Evolutionary conservation across 805 yeast species (phyloP), one percentile per base, ranked within the genome.

Genomic region (Scheffersomyces spartinae): DNA sequence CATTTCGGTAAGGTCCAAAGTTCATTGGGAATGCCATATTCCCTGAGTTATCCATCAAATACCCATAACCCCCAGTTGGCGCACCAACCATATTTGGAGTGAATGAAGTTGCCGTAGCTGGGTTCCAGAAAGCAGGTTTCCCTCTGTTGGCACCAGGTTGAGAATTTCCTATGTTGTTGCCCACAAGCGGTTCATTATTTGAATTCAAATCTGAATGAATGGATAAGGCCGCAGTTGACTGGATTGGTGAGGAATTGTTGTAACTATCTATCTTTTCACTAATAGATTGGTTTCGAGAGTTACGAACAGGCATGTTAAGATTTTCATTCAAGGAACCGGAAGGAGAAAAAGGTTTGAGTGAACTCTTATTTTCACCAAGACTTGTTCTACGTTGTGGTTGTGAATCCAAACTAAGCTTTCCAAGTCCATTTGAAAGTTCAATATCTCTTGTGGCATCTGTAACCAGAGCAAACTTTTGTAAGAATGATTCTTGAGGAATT

Each of bases 381-480:
- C 74, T 68, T 1, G 76, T 59, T 50, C 77, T 61, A 48, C 78
- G 61, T 4, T n/a, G n/a, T n/a, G n/a, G n/a, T n/a, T n/a, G n/a
- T n/a, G n/a, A n/a, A n/a, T n/a, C n/a, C n/a, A n/a, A n/a, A n/a
- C n/a, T 46, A 15, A 59, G 28, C 5, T 58, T 45, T n/a, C 63
- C 61, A 27, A 69, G 40, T 8, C 62, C 64, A 26, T 56, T 55
- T 12, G 64, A 42, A 9, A 64, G 37, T 37, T 74, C 82, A 23
- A 74, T 58, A 36, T 75, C 84, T 39, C 78, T 58, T 0, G 84
- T 75, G 24, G 78, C 76, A 29, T 75, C 82, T 5, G 79, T 76
- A 10, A 75, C 76, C 2, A 71, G 55, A 5, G 76, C 57, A 40
- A 75, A 75, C 47, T 73, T 74, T 34, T 71, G 75, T 33, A 75